Base-by-base conservation (phyloP, 1,284 basidiomycete species). In the Moesziomyces sp. region DNA sequence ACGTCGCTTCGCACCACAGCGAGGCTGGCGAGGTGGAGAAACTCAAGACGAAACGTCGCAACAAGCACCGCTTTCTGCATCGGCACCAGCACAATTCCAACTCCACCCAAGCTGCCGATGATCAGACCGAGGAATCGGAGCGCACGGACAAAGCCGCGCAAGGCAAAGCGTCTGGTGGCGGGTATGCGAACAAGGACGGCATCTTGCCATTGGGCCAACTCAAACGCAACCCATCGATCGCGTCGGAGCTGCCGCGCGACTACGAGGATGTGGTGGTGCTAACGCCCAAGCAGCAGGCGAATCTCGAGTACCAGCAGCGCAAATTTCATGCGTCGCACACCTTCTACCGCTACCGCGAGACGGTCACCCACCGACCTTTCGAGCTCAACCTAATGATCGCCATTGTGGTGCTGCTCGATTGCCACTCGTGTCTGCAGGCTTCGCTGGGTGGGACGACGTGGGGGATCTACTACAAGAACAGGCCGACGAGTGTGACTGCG, bases 331-430 rank as follows among this genome's bases (percentile, higher is more conserved):
- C 70, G n/a, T 79, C 77, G n/a, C 81, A 83, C 56, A 81, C 79
- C 1, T 95, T 93, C 92, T 95, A 95, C 84, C 87, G 91, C 44
- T 89, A 92, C 8, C 92, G 94, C 83, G 92, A 91, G 44, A 94
- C 92, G 5, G 90, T 90, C 58, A 93, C 93, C 0, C 93, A 94
- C 83, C 86, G 90, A 51, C 92, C 92, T 6, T 94, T 94, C 91
- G 76, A 79, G 21, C 73, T 88, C 90, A 72, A 42, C 35, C 58
- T 62, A 16, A 69, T 68, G 63, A 76, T 74, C 59, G 45, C 56
- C 10, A 71, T 77, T 26, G 69, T 80, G 52, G 76, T 78, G 21
- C 59, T 76, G 26, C 74, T 83, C 19, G 81, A 83, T 44, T 71
- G 74, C 40, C 81, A 81, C 59, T 77, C 77, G 63, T 79, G 60